Evolutionary conservation across 2,329 filamentous ascomycete genomes (phyloP).

Genomic region (Curvularia sp.): DNA sequence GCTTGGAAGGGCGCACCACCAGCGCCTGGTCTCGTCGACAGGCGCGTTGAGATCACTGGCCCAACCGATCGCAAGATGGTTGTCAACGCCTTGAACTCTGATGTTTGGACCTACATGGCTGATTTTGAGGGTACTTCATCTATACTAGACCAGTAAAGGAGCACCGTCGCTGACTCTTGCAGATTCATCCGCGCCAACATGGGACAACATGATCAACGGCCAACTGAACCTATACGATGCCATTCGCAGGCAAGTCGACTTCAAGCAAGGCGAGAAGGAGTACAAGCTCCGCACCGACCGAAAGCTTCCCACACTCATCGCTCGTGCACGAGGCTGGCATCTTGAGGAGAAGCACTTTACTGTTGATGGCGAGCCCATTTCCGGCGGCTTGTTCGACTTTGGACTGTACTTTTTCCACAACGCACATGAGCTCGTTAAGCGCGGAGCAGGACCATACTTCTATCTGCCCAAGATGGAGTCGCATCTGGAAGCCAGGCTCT

Average conservation of each 20-base stretch:
- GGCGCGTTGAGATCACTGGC: constrained; percentile 95
- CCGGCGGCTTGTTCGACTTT: constrained; percentile 92
- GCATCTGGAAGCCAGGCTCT: constrained; percentile 93
- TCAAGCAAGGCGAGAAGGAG: constrained; percentile 92
- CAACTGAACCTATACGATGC: constrained; percentile 98
- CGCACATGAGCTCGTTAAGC: constrained; percentile 82
- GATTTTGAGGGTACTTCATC: constrained; percentile 84
- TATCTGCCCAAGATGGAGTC: constrained; percentile 99
- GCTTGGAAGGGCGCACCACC: constrained; percentile 93
- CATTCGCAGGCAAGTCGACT: constrained; percentile 91
- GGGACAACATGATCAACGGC: constrained; percentile 99
- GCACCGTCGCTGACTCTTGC: constrained; percentile 19
- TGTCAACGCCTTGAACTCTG: constrained; percentile 92
- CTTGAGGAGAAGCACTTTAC: constrained; percentile 98
- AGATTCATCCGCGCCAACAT: constrained; percentile 96
- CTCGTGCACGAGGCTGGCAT: constrained; percentile 95
- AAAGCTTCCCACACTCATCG: constrained; percentile 86
- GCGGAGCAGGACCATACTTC: constrained; percentile 91
- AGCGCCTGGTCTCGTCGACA: constrained; percentile 89
- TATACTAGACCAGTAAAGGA: background rate
- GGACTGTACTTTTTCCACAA: constrained; percentile 99
- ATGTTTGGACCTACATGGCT: constrained; percentile 99
- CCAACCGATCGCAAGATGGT: constrained; percentile 99
- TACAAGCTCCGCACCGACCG: constrained; percentile 97
- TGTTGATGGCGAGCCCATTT: constrained; percentile 93